phyloP scores from a whole-genome alignment of 2,329 filamentous ascomycete species.

The Botrytis cinerea region DNA sequence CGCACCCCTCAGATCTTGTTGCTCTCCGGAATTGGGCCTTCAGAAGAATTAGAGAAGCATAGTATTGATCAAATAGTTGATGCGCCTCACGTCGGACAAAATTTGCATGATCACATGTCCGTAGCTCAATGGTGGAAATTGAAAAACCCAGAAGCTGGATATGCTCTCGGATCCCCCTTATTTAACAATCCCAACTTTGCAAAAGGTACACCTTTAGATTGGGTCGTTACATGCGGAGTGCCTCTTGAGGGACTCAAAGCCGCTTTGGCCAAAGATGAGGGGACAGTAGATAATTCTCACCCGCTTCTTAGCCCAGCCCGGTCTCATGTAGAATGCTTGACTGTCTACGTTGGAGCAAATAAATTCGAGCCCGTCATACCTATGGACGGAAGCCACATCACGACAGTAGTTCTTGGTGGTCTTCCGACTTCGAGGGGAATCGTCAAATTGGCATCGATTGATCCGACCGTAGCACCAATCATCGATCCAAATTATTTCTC shows the following conservation, averaged over 20 bases:
- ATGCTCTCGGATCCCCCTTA: neutral
- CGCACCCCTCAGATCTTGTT: slow-evolving; percentile 4
- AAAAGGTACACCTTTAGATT: neutral
- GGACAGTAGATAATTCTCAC: neutral
- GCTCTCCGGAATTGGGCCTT: neutral
- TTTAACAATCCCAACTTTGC: slow-evolving; percentile 3
- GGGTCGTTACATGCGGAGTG: neutral
- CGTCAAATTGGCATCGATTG: slow-evolving; percentile 5
- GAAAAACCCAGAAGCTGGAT: slow-evolving; percentile 12
- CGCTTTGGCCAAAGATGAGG: neutral
- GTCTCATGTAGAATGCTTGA: slow-evolving; percentile 16
- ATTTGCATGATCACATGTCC: slow-evolving; percentile 15
- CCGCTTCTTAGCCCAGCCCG: neutral
- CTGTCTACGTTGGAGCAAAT: slow-evolving; percentile 2
- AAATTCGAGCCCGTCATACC: slow-evolving; percentile 11
- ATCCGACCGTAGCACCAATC: slow-evolving; percentile 12
- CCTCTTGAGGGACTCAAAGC: neutral
- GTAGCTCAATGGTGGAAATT: slow-evolving; percentile 17
- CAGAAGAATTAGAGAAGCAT: neutral
- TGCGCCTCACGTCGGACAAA: neutral
- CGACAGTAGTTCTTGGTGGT: slow-evolving; percentile 17
- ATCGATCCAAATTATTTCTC: slow-evolving; percentile 18
- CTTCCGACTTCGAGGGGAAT: slow-evolving; percentile 29
- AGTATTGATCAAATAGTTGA: slow-evolving; percentile 15
- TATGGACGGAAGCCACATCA: slow-evolving; percentile 24